Conservation (phyloP, 345 rosid species). For the Nasturtium officinale region DNA sequence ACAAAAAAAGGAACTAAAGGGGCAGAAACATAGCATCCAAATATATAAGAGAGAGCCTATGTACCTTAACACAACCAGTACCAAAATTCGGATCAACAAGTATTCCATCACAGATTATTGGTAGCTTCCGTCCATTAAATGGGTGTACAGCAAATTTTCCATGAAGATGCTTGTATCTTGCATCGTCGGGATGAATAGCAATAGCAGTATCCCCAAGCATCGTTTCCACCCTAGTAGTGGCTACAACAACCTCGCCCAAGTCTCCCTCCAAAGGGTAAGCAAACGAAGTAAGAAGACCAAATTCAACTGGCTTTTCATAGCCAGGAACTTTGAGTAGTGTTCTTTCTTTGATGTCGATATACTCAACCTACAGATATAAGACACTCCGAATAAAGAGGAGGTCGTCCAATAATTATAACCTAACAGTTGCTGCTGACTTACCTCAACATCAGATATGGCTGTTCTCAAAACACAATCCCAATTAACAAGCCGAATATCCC, state of each 20-base stretch:
- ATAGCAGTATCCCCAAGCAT: slow-evolving; percentile 98
- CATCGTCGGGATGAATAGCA: slow-evolving; percentile 90
- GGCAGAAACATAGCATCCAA: slow-evolving; percentile 17
- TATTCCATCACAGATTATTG: slow-evolving; percentile 70
- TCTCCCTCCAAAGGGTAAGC: slow-evolving; percentile 85
- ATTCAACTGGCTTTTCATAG: slow-evolving; percentile 81
- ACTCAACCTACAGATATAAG: slow-evolving; percentile 67
- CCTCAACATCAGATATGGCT: slow-evolving; percentile 93
- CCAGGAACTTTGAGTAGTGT: slow-evolving; percentile 74
- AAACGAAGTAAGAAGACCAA: slow-evolving; percentile 89
- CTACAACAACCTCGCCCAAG: slow-evolving; percentile 87
- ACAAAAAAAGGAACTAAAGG: slow-evolving; percentile 1
- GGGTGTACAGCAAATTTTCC: slow-evolving; percentile 90
- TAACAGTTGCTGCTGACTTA: slow-evolving; percentile 39
- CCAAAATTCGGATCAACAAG: slow-evolving; percentile 92
- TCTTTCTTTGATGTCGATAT: slow-evolving; percentile 72
- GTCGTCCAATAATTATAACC: slow-evolving; percentile 12
- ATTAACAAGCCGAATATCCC: slow-evolving; percentile 82
- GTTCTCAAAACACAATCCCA: slow-evolving; percentile 90
- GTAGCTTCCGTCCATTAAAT: slow-evolving; percentile 85
- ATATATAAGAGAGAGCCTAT: slow-evolving; percentile 17
- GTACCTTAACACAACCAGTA: slow-evolving; percentile 97
- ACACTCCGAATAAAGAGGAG: slow-evolving; percentile 32
- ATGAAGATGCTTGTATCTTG: slow-evolving; percentile 80
- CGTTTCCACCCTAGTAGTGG: slow-evolving; percentile 96